Conservation (phyloP, 148 eudicot genomes). For the Rhododendron molle region DNA sequence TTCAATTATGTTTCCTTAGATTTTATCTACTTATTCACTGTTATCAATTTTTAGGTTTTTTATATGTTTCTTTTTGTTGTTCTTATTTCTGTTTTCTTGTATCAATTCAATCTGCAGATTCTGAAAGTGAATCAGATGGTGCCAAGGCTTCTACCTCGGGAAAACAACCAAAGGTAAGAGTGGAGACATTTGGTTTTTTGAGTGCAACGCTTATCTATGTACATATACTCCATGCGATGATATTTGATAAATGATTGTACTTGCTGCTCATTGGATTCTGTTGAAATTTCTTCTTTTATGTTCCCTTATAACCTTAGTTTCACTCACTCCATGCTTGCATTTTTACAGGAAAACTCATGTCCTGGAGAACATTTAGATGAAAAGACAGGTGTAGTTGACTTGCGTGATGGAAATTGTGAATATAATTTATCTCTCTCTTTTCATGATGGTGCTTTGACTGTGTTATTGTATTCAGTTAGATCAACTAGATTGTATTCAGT, state of each 20-base stretch:
- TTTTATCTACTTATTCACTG: not conserved
- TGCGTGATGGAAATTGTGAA: constrained; percentile 37
- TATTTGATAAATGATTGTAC: not conserved
- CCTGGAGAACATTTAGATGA: constrained; percentile 25
- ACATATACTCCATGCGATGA: not conserved
- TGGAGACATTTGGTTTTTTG: not conserved
- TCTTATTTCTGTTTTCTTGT: not conserved
- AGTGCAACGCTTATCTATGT: not conserved
- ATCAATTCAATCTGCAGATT: not conserved
- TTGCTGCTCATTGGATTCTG: constrained; percentile 3
- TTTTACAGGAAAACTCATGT: constrained; percentile 23
- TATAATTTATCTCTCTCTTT: not conserved
- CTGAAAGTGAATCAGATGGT: constrained; percentile 24
- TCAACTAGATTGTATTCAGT: no score
- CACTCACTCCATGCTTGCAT: constrained; percentile 2
- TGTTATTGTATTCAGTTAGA: not conserved
- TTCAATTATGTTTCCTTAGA: not conserved
- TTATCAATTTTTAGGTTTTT: not conserved
- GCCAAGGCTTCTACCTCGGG: constrained; percentile 23
- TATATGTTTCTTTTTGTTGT: not conserved
- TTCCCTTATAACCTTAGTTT: not conserved
- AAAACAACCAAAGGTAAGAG: constrained; percentile 23
- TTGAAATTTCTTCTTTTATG: constrained; percentile 1
- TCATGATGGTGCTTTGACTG: not conserved
- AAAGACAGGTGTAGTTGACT: constrained; percentile 17